Evolutionary conservation across 179 eudicot species (phyloP), one percentile per base, ranked within the genome.

Genomic region (Beta corolliflora): DNA sequence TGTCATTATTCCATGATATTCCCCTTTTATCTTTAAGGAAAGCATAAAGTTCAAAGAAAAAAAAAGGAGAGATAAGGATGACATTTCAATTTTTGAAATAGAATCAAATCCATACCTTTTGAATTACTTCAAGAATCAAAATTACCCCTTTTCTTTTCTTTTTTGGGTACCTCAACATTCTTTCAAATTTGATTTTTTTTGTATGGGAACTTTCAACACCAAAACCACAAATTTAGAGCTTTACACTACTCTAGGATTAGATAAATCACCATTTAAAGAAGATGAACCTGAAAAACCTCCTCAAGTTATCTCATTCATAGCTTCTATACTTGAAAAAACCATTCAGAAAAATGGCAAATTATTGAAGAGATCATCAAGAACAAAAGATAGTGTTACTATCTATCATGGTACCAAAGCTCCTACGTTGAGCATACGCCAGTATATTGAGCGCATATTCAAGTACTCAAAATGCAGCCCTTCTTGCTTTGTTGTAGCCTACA

Each of bases 391-490:
- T 5, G 79, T 75, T 15, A 81, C 79, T 10, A 77, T 84, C 41
- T 84, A 77, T 45, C 86, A 84, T 77, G 86, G 86, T 25, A 64
- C 81, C 3, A 81, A 64, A 54, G 79, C 79, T 48, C 81, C 86
- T 77, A 53, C 81, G 54, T 18, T 84, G 78, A 77, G 80, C 81
- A 84, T 84, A 7, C 10, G 73, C 14, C 81, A 76, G 12, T 80
- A 84, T 41, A 69, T 80, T 0, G 68, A 67, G 2, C 86, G 86
- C 9, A 23, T 80, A 48, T 81, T 72, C 79, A 81, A 81, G 82
- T 84, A 84, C 73, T 67, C 87, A 9, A 84, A 61, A 67, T 84
- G 87, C 50, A 84, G 87, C 58, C 76, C 84, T 21, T 84, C 84
- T 9, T 84, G 87, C 71, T 81, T 84, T 69, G 82, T 81, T 66